Evolutionary conservation across 805 yeast species (phyloP).

Genomic region (Metschnikowia anglica): DNA sequence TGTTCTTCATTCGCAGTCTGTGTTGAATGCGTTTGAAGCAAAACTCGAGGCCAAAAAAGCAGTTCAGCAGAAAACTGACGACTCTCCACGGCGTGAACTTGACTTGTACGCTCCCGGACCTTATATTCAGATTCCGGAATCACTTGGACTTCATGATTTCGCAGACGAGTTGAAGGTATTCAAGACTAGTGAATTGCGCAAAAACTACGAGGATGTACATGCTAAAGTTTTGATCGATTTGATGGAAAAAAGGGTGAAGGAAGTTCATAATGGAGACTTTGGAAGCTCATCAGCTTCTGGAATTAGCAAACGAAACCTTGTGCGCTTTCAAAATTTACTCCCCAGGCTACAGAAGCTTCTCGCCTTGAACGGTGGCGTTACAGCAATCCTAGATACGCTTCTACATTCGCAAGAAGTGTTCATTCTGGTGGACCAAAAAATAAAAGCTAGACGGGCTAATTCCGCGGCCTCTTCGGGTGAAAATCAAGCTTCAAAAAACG

Average conservation of each 20-base stretch:
- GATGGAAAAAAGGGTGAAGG: constrained; percentile 6
- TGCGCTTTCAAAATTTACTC: constrained; percentile 6
- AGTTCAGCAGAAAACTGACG: not conserved
- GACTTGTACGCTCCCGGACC: constrained; percentile 6
- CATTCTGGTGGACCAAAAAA: constrained; percentile 18
- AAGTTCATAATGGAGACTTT: constrained; percentile 1
- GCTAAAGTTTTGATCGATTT: constrained; percentile 10
- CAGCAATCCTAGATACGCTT: constrained; percentile 57
- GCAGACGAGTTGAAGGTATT: constrained; percentile 10
- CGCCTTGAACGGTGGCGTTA: constrained; percentile 52
- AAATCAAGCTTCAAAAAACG: no score
- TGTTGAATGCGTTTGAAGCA: constrained; percentile 14
- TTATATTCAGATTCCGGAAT: constrained; percentile 19
- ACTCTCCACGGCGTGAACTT: not conserved
- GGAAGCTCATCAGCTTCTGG: not conserved
- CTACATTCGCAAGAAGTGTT: constrained; percentile 44
- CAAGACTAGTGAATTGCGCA: constrained; percentile 7
- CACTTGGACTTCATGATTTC: constrained; percentile 14
- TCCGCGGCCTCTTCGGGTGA: no score
- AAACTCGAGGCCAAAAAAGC: constrained; percentile 14
- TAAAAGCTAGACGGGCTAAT: not conserved
- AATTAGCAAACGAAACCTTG: constrained; percentile 4
- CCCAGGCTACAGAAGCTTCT: constrained; percentile 13
- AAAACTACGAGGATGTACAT: constrained; percentile 4
- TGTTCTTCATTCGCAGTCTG: constrained; percentile 16